These are phyloP conservation scores for Bolboschoenus planiculmis DNA, from an alignment of 176 grass and related monocot species.

Conservation along the genomic window DNA sequence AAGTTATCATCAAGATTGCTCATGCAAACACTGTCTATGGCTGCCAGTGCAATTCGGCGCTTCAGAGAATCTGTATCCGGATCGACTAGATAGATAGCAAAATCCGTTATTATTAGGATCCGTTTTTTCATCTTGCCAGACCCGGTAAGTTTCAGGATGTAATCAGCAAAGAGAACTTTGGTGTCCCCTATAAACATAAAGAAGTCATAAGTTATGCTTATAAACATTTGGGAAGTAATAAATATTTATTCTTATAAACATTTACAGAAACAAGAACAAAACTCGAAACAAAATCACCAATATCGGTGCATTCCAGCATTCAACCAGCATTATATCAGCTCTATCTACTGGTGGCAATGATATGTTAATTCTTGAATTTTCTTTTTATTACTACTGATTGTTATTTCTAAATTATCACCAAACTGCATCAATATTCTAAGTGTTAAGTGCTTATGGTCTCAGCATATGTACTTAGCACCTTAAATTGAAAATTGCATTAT, in stretches of 20 bases:
- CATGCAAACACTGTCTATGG: slow-evolving; percentile 69
- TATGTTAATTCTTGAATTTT: background rate
- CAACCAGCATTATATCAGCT: background rate
- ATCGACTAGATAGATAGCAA: slow-evolving; percentile 85
- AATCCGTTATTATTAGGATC: slow-evolving; percentile 80
- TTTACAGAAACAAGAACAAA: background rate
- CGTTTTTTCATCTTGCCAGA: slow-evolving; percentile 90
- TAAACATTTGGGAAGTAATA: background rate
- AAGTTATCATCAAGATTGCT: slow-evolving; percentile 78
- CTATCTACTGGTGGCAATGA: background rate
- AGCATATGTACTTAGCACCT: background rate
- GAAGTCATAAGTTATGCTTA: background rate
- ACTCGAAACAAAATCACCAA: background rate
- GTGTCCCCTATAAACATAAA: slow-evolving; percentile 53
- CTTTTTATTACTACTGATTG: background rate
- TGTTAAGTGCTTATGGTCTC: no score
- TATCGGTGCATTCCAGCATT: background rate
- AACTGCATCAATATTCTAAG: background rate
- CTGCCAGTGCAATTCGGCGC: slow-evolving; percentile 82
- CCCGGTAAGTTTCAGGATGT: slow-evolving; percentile 64
- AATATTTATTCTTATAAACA: no score
- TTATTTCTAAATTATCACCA: no score
- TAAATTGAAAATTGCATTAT: background rate
- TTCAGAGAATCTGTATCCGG: slow-evolving; percentile 81
- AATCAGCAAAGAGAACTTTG: slow-evolving; percentile 85